Base-by-base conservation (phyloP, 108 stramenopile genomes). In the Stephanodiscus triporus region DNA sequence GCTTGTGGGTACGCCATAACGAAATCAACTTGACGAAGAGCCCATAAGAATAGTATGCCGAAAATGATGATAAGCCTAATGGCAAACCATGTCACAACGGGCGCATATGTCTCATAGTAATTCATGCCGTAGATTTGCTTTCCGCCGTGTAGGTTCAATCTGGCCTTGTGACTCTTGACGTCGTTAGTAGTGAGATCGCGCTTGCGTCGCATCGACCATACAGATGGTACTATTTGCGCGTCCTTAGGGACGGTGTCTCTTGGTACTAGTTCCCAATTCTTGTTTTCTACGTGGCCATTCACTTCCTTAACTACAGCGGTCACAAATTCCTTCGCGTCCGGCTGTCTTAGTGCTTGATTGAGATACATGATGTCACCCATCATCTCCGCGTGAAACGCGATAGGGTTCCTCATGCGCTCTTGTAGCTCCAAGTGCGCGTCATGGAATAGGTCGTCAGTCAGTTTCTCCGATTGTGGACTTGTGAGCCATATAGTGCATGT, bases 1-100 rank as follows among this genome's bases (percentile, higher is more conserved):
- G 84, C 87, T 64, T 87, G 87, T 0, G 84, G 57, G 43, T 54
- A 88, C 0, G 86, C 86, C 43, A 72, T 55, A 11, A 67, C 34
- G n/a, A 67, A 67, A 13, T 67, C 50, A 24, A 67, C 50, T 32
- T 67, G 66, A 2, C 34, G 47, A 2, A 53, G 26, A 43, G 26
- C 27, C 66, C 27, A 67, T 32, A 1, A 3, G n/a, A 53, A 53
- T 16, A 67, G 1, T 2, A 67, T 30, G 2, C 42, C 66, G 16
- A 67, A 50, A 4, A 65, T 47, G 47, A 63, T 30, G 4, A 38
- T 65, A 43, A 29, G 47, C n/a, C n/a, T n/a, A n/a, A n/a, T n/a
- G n/a, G n/a, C n/a, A n/a, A n/a, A n/a, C n/a, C n/a, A n/a, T n/a
- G n/a, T n/a, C n/a, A n/a, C n/a, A n/a, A n/a, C n/a, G n/a, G n/a